Evolutionary conservation across 208 protist genomes (phyloP).

Genomic region (Leptomonas seymouri): DNA sequence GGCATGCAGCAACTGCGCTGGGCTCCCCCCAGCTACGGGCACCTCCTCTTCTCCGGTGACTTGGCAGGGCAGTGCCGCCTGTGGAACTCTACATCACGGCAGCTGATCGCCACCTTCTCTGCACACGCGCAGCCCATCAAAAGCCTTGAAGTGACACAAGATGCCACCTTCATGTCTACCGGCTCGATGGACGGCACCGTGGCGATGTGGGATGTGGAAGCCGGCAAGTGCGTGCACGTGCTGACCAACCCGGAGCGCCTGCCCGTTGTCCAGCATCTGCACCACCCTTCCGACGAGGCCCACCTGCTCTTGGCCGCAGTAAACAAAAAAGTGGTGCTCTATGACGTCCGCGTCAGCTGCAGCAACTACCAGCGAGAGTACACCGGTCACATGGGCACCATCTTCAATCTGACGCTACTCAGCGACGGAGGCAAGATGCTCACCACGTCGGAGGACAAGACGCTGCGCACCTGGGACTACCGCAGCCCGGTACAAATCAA

Average conservation of each 20-base stretch:
- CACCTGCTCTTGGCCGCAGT: constrained; percentile 67
- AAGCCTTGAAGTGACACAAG: constrained; percentile 88
- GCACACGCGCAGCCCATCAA: constrained; percentile 93
- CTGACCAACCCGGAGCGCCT: constrained; percentile 73
- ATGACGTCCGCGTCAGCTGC: constrained; percentile 80
- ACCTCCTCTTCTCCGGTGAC: constrained; percentile 94
- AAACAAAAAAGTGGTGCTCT: constrained; percentile 80
- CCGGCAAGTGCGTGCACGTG: constrained; percentile 56
- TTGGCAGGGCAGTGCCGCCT: constrained; percentile 89
- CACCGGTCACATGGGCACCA: constrained; percentile 95
- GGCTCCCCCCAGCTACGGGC: constrained; percentile 90
- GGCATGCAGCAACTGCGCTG: constrained; percentile 92
- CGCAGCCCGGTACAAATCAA: constrained; percentile 97
- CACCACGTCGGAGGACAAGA: constrained; percentile 96
- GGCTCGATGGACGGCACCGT: constrained; percentile 88
- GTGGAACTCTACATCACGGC: constrained; percentile 79
- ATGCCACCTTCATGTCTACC: constrained; percentile 92
- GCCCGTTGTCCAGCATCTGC: constrained; percentile 71
- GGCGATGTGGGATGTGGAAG: constrained; percentile 96
- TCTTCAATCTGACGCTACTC: constrained; percentile 96
- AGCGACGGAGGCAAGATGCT: constrained; percentile 93
- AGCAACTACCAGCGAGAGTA: constrained; percentile 89
- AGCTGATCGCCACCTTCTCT: constrained; percentile 91
- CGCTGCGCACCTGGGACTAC: constrained; percentile 97
- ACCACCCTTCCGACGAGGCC: constrained; percentile 66